Percentiles rank a stretch among this genome's conserved stretches.
phyloP scores from a whole-genome alignment of 306 rosid genomes.

The Fagus crenata region DNA sequence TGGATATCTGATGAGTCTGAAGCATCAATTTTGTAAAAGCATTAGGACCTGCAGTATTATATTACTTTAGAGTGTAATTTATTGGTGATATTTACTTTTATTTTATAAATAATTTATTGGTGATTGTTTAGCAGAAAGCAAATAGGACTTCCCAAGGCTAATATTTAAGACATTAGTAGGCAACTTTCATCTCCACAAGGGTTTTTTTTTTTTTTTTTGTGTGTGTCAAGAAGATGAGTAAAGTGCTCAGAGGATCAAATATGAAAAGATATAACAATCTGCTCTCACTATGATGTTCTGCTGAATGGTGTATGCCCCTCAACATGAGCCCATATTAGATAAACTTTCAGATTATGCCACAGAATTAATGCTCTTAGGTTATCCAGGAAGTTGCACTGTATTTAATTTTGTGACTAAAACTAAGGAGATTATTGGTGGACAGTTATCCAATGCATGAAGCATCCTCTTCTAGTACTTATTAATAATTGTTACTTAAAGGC shows the following conservation, averaged over 20 bases:
- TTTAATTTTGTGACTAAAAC: neutral
- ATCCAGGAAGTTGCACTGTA: slow-evolving; percentile 9
- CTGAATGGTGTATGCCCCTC: slow-evolving; percentile 12
- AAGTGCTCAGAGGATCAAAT: neutral
- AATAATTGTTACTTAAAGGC: neutral
- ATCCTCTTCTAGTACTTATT: neutral
- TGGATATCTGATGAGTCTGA: neutral
- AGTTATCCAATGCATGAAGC: neutral
- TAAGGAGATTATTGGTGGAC: neutral
- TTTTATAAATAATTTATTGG: slow-evolving; percentile 12
- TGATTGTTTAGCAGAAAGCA: neutral
- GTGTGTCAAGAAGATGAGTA: neutral
- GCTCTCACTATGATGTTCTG: neutral
- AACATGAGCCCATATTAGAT: neutral
- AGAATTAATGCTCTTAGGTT: neutral
- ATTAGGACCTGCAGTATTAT: slow-evolving; percentile 16
- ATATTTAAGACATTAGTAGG: slow-evolving; percentile 5
- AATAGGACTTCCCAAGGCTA: neutral
- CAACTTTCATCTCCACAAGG: neutral
- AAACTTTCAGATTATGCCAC: neutral
- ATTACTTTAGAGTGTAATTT: slow-evolving; percentile 5
- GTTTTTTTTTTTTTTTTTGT: neutral
- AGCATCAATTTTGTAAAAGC: slow-evolving; percentile 7
- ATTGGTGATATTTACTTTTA: too few species aligned
- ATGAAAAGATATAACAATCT: slow-evolving; percentile 19